Percentiles rank a stretch among this genome's conserved stretches.
phyloP scores from a whole-genome alignment of 192 early-diverging fungal species.

The Coemansia sp. region DNA sequence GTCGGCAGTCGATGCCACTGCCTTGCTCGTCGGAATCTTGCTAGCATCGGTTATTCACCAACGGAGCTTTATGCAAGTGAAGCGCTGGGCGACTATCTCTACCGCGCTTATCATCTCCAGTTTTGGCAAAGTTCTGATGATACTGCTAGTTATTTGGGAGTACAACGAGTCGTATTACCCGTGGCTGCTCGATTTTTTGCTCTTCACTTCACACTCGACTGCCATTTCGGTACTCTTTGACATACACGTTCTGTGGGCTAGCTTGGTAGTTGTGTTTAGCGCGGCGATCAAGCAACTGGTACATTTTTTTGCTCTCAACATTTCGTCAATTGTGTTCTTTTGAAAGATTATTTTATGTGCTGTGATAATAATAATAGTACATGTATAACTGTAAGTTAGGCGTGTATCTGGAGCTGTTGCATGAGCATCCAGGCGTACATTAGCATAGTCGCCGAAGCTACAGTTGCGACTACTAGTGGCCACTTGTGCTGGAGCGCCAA shows the following conservation, averaged over 20 bases:
- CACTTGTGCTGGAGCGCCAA: conserved; percentile 48
- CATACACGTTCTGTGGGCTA: conserved; percentile 39
- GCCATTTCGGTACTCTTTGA: conserved; percentile 63
- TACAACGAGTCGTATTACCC: conserved; percentile 82
- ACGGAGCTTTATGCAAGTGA: conserved; percentile 25
- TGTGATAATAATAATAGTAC: background rate
- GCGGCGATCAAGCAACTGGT: conserved; percentile 49
- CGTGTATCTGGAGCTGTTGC: conserved; percentile 37
- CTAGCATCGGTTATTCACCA: conserved; percentile 43
- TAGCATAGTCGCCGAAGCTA: conserved; percentile 49
- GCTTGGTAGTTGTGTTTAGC: conserved; percentile 47
- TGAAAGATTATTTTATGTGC: background rate
- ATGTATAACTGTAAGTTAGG: background rate
- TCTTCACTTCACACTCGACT: conserved; percentile 75
- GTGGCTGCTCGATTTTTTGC: conserved; percentile 78
- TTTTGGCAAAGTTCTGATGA: conserved; percentile 86
- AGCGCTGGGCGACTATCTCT: conserved; percentile 46
- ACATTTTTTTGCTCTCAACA: conserved; percentile 23
- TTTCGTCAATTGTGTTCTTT: conserved; percentile 23
- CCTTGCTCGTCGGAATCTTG: conserved; percentile 36
- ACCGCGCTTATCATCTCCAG: conserved; percentile 80
- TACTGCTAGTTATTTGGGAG: conserved; percentile 92
- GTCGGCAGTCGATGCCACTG: conserved; percentile 61
- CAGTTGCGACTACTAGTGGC: conserved; percentile 41
- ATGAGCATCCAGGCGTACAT: conserved; percentile 53